Evolutionary conservation across 1,284 basidiomycete genomes (phyloP).

Genomic region (Pseudozyma tsukubaensis): DNA sequence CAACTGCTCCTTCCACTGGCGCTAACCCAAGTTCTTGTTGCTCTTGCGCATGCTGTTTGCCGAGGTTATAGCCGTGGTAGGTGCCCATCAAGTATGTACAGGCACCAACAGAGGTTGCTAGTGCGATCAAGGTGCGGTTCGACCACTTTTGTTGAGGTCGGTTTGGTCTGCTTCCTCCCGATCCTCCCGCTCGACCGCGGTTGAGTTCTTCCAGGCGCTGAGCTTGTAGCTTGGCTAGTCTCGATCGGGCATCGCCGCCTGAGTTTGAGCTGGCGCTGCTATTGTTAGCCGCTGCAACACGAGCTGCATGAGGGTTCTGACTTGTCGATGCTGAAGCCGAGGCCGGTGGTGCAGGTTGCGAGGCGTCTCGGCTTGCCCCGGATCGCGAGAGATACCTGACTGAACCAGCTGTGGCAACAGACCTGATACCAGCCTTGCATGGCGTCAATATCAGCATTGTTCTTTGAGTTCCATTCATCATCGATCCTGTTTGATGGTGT

Average conservation of each 20-base stretch:
- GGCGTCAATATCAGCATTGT: no score
- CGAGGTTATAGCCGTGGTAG: constrained; percentile 43
- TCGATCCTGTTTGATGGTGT: no score
- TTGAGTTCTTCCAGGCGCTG: constrained; percentile 41
- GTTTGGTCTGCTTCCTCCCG: constrained; percentile 8
- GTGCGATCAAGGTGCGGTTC: constrained; percentile 44
- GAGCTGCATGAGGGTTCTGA: constrained; percentile 20
- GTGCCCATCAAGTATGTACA: constrained; percentile 43
- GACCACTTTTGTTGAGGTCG: constrained; percentile 47
- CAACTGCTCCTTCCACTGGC: not conserved
- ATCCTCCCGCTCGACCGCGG: constrained; percentile 7
- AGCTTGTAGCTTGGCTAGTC: constrained; percentile 32
- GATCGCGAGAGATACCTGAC: constrained; percentile 1
- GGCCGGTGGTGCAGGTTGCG: constrained; percentile 17
- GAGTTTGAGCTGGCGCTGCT: constrained; percentile 1
- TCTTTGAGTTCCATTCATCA: no score
- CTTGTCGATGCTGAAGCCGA: not conserved
- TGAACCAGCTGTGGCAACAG: not conserved
- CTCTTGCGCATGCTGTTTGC: constrained; percentile 24
- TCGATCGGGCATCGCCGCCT: constrained; percentile 11
- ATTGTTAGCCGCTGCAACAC: constrained; percentile 3
- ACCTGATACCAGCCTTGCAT: not conserved
- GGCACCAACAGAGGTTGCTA: constrained; percentile 43
- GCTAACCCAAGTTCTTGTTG: not conserved
- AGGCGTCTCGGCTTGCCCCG: constrained; percentile 9